Evolutionary conservation across 768 basidiomycete genomes (phyloP), one percentile per base, ranked within the genome.

Genomic region (Kwoniella heveanensis): DNA sequence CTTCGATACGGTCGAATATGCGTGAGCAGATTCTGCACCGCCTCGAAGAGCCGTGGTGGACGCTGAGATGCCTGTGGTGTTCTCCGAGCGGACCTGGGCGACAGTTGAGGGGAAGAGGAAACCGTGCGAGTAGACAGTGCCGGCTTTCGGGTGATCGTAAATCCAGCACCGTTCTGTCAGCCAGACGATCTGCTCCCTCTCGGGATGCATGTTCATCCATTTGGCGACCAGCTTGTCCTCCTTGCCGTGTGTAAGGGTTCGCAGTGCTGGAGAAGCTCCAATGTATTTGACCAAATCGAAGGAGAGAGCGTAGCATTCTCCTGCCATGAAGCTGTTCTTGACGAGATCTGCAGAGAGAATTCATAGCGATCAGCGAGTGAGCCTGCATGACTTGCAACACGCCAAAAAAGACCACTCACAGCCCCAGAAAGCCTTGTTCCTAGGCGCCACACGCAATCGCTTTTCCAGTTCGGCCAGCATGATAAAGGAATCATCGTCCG

Each of bases 401-500:
- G 19, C 21, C n/a, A 32, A 32, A 32, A 32, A 32, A 32, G 13
- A 32, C 36, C 17, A 79, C 78, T 73, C 50, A 79, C 79, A 77
- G 19, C 79, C 78, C 77, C 77, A 79, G 59, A 73, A 77, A 2
- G 77, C 79, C 60, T 77, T 81, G 36, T 80, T 77, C 50, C 92
- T 85, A 39, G 95, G 83, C 64, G 90, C 87, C 19, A 92, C 80
- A 50, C 94, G 85, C 60, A 98, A 82, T 27, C 91, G 86, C n/a
- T 90, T 85, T 80, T 98, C 94, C 19, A 98, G 83, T 78, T 98
- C 94, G 1, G 90, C 90, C 30, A 98, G 85, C 86, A 96, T 93
- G 55, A 98, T 85, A 72, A 98, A 95, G 8, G 91, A 87, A 79
- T 98, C 94, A 73, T 98, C 94, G 77, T 98, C 94, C 1, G 89